A percentile compares a stretch with the other conserved stretches of the same genome.
Conservation (phyloP, 352 stramenopile genomes). For the Phytophthora citrophthora region DNA sequence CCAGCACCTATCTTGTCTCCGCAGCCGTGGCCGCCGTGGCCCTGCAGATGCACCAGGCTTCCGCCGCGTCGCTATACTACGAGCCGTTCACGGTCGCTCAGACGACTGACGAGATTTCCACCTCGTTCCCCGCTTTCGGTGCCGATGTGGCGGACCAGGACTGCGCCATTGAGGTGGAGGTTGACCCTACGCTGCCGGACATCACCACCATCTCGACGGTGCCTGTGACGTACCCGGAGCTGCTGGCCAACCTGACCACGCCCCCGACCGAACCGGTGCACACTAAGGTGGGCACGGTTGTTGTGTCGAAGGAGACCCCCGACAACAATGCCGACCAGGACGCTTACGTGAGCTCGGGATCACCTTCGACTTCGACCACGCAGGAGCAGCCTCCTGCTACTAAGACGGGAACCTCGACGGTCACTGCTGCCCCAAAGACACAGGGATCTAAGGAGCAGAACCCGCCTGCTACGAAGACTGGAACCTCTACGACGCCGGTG, state of each 20-base stretch:
- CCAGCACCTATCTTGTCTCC: slow-evolving; percentile 35
- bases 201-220: slow-evolving; percentile 29
- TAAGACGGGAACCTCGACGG: too few species aligned
- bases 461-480: too few species aligned
- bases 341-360: slow-evolving; percentile 7
- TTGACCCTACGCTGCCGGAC: slow-evolving; percentile 35
- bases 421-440: too few species aligned
- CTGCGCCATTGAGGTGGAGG: slow-evolving; percentile 12
- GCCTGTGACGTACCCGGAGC: slow-evolving; percentile 17
- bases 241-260: slow-evolving; percentile 27
- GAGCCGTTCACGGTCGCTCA: slow-evolving; percentile 3
- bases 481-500: too few species aligned
- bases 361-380: slow-evolving; percentile 1
- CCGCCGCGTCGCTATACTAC: slow-evolving; percentile 28
- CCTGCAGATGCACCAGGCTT: slow-evolving; percentile 33
- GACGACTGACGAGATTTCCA: slow-evolving; percentile 16
- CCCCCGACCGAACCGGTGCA: slow-evolving; percentile 20
- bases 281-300: slow-evolving; percentile 26
- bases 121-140: slow-evolving; percentile 19
- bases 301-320: slow-evolving; percentile 20
- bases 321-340: slow-evolving; percentile 12
- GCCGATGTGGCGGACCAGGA: slow-evolving; percentile 19
- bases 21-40: slow-evolving; percentile 22
- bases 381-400: too few species aligned
- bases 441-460: too few species aligned